A percentile compares a stretch with the other conserved stretches of the same genome.
These are phyloP conservation scores for Pseudogymnoascus pannorum DNA, from an alignment of 2,329 filamentous ascomycete genomes.

Conservation along the genomic window DNA sequence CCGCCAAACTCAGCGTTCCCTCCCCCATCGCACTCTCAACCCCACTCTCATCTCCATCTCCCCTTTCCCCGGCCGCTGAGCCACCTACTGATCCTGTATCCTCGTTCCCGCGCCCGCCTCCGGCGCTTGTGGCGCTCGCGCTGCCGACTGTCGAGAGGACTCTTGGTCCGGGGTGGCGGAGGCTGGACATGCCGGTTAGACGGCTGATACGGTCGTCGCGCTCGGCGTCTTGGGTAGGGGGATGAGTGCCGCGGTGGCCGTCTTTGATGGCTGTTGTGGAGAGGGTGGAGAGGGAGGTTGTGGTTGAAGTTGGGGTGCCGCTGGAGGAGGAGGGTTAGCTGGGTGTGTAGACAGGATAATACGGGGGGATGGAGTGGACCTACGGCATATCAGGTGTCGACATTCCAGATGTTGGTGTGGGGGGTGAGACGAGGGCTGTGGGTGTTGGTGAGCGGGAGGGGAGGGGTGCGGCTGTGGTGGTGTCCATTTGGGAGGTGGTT, in stretches of 20 bases:
- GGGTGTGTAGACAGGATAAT: constrained; percentile 13
- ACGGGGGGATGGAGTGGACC: constrained; percentile 35
- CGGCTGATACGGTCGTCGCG: constrained; percentile 93
- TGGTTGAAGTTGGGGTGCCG: constrained; percentile 87
- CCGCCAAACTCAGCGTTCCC: not conserved
- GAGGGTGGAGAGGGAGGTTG: constrained; percentile 82
- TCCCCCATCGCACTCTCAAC: constrained; percentile 56
- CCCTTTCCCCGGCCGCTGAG: constrained; percentile 12
- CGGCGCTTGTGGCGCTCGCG: constrained; percentile 77
- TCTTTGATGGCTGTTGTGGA: constrained; percentile 96
- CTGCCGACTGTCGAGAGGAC: constrained; percentile 73
- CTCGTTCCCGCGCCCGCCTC: constrained; percentile 57
- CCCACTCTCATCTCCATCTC: constrained; percentile 39
- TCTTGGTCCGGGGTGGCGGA: constrained; percentile 28
- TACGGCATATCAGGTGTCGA: constrained; percentile 67
- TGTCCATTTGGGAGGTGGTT: constrained; percentile 62
- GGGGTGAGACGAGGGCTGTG: constrained; percentile 3
- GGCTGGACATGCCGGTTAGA: constrained; percentile 69
- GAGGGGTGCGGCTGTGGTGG: constrained; percentile 67
- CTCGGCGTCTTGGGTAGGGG: constrained; percentile 71
- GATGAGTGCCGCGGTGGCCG: constrained; percentile 76
- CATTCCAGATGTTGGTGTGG: not conserved
- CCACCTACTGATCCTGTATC: constrained; percentile 37
- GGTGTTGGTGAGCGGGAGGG: constrained; percentile 70
- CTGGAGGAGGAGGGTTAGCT: constrained; percentile 37